These are phyloP conservation scores for Colletotrichum coccodes DNA, from an alignment of 2,329 filamentous ascomycete genomes.

Conservation along the genomic window DNA sequence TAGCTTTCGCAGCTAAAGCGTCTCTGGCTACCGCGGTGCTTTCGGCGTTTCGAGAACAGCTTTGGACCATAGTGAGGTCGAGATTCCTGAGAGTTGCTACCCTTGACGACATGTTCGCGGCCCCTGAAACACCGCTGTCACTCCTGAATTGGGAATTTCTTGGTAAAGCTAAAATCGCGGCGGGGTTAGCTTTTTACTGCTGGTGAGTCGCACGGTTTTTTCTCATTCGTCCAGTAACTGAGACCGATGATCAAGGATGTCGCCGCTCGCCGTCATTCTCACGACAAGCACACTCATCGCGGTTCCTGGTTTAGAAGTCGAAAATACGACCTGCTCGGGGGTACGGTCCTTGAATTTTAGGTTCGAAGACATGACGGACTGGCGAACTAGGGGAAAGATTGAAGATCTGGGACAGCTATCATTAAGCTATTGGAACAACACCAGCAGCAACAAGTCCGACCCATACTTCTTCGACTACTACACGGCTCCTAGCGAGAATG, in stretches of 20 bases:
- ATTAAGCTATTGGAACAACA: constrained; percentile 44
- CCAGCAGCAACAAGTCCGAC: constrained; percentile 25
- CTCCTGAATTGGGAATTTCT: constrained; percentile 42
- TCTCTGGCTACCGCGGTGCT: constrained; percentile 43
- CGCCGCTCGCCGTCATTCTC: constrained; percentile 49
- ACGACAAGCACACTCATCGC: constrained; percentile 45
- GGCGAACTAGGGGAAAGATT: constrained; percentile 41
- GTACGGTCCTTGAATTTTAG: constrained; percentile 45
- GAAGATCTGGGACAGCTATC: constrained; percentile 39
- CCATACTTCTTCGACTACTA: constrained; percentile 44
- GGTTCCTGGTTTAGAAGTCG: constrained; percentile 38
- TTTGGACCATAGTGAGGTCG: constrained; percentile 30
- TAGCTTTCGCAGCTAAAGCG: constrained; percentile 47
- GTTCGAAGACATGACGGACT: constrained; percentile 45
- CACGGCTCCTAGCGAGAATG: constrained; percentile 35
- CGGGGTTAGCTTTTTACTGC: constrained; percentile 43
- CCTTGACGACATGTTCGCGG: constrained; percentile 6
- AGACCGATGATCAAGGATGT: constrained; percentile 13
- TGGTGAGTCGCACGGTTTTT: constrained; percentile 38
- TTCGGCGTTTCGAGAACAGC: constrained; percentile 34
- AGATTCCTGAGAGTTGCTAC: constrained; percentile 13
- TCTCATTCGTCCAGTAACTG: not conserved
- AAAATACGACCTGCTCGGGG: constrained; percentile 36
- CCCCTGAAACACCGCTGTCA: not conserved
- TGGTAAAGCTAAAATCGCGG: constrained; percentile 42